Conservation (phyloP, 202 grass and related monocot species). For the Digitaria exilis region DNA sequence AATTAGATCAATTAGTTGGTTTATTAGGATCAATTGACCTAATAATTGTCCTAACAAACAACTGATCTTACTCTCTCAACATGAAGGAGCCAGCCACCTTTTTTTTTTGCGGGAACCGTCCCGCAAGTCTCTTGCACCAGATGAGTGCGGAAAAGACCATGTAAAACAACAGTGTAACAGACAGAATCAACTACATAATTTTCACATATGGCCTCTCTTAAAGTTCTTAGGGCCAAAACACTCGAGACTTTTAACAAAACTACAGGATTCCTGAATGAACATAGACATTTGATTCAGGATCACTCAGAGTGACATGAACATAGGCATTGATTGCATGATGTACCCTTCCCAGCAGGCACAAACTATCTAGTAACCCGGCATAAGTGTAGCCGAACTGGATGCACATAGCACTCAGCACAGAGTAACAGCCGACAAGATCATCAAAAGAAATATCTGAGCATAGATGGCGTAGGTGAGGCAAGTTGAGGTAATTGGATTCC, state of each 20-base stretch:
- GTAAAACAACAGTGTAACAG: slow-evolving; percentile 75
- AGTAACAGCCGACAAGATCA: slow-evolving; percentile 79
- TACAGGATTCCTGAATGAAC: slow-evolving; percentile 60
- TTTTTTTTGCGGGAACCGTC: too few species aligned
- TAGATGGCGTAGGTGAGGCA: slow-evolving; percentile 77
- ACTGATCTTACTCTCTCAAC: neutral
- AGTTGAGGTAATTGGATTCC: slow-evolving; percentile 79
- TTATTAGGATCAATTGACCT: too few species aligned
- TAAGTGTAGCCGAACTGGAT: slow-evolving; percentile 75
- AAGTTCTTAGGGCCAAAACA: slow-evolving; percentile 51
- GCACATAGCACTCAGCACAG: slow-evolving; percentile 63
- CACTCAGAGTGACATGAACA: slow-evolving; percentile 40
- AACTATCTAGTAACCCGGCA: slow-evolving; percentile 63
- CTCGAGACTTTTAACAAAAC: slow-evolving; percentile 59
- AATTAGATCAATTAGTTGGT: too few species aligned
- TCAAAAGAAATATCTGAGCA: slow-evolving; percentile 63
- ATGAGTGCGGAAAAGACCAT: slow-evolving; percentile 61
- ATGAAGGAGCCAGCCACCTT: too few species aligned
- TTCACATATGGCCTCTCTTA: slow-evolving; percentile 52
- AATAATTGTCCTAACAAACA: neutral
- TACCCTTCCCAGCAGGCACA: slow-evolving; percentile 58
- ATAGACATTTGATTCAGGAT: slow-evolving; percentile 57
- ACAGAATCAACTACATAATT: slow-evolving; percentile 63
- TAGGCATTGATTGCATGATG: slow-evolving; percentile 57
- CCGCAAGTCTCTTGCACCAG: slow-evolving; percentile 61